These are phyloP conservation scores for Leccinum incarnatum DNA, from an alignment of 768 basidiomycete species.

Conservation along the genomic window DNA sequence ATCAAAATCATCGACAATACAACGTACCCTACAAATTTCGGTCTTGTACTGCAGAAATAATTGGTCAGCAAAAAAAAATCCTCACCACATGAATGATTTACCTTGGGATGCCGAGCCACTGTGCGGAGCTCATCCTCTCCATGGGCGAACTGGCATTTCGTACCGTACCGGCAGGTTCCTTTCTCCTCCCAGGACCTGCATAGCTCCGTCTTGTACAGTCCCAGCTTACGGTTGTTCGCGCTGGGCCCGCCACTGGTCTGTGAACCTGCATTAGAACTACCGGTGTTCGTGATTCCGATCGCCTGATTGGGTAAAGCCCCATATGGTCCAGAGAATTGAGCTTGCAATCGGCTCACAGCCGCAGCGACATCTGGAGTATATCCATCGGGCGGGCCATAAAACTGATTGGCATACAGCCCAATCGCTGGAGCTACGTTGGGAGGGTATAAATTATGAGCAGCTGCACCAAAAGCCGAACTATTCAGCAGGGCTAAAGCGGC, in stretches of 20 bases:
- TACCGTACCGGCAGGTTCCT: conserved; percentile 78
- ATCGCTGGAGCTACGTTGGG: conserved; percentile 42
- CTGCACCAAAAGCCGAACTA: conserved; percentile 48
- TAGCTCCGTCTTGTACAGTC: conserved; percentile 87
- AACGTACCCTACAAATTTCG: conserved; percentile 82
- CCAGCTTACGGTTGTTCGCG: conserved; percentile 88
- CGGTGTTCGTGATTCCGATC: conserved; percentile 43
- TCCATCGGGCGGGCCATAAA: conserved; percentile 59
- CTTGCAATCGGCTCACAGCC: conserved; percentile 62
- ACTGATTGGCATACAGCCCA: conserved; percentile 69
- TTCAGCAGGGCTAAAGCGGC: conserved; percentile 63
- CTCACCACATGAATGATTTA: conserved; percentile 30
- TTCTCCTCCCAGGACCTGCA: conserved; percentile 95
- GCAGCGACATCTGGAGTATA: conserved; percentile 54
- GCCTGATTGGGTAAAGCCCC: conserved; percentile 45
- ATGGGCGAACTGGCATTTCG: conserved; percentile 92
- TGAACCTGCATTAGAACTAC: conserved; percentile 25
- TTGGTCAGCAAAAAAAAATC: conserved; percentile 13
- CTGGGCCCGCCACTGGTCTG: conserved; percentile 64
- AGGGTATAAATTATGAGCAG: conserved; percentile 56
- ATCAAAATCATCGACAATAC: not conserved
- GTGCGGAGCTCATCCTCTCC: conserved; percentile 85
- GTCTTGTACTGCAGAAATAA: conserved; percentile 72
- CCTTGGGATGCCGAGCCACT: conserved; percentile 88
- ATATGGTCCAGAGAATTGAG: conserved; percentile 54